These are phyloP conservation scores for Beauveria sp. DNA, from an alignment of 2,329 filamentous ascomycete species.

Conservation along the genomic window DNA sequence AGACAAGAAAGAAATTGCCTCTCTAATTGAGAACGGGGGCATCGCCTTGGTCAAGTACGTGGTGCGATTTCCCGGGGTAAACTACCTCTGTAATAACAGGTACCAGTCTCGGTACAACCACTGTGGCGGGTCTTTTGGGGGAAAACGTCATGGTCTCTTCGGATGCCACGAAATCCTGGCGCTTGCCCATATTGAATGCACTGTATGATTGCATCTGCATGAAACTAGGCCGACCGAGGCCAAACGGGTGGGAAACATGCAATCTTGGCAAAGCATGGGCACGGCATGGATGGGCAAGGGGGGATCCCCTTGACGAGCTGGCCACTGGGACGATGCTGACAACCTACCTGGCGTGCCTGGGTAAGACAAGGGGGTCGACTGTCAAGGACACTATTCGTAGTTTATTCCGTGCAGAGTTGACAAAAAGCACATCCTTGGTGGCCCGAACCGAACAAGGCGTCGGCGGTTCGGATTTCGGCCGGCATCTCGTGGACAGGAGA, in stretches of 20 bases:
- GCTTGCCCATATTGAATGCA: neutral
- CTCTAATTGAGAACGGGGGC: neutral
- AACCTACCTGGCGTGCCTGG: no score
- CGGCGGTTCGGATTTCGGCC: neutral
- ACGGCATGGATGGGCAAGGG: neutral
- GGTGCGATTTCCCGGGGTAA: neutral
- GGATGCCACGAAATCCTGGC: neutral
- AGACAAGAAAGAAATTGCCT: neutral
- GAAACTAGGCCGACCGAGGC: conserved; percentile 1
- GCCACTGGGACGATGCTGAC: neutral
- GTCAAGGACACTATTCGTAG: no score
- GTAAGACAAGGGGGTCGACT: no score
- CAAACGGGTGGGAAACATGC: neutral
- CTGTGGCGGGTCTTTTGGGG: neutral
- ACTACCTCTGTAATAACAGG: neutral
- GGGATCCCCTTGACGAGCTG: neutral
- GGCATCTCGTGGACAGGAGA: neutral
- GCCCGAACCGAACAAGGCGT: neutral
- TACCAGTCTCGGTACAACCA: neutral
- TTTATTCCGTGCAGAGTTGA: no score
- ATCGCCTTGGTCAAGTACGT: neutral
- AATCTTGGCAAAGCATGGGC: neutral
- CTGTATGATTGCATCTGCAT: conserved; percentile 1
- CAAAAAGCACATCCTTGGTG: neutral
- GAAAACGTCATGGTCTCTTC: neutral